Conservation (phyloP, 805 yeast genomes). For the Ogataea neopini region DNA sequence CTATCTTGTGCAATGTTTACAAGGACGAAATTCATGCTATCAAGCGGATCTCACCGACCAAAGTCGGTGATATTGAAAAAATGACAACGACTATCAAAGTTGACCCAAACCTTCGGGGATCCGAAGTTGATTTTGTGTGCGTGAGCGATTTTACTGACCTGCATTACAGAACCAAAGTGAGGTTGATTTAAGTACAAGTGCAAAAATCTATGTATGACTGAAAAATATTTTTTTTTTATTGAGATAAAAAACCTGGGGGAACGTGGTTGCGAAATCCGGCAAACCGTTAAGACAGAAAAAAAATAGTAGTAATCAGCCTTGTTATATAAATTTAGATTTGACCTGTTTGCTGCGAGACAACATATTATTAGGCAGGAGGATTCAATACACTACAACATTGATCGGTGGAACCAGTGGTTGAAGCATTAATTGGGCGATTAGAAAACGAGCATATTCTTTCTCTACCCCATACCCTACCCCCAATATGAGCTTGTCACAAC, state of each 20-base stretch:
- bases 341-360: neutral
- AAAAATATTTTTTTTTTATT: neutral
- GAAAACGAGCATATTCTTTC: too few relatives aligned
- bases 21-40: constrained; percentile 59
- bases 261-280: neutral
- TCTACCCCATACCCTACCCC: neutral
- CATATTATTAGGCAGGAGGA: too few relatives aligned
- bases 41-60: constrained; percentile 72
- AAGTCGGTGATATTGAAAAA: constrained; percentile 34
- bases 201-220: too few relatives aligned
- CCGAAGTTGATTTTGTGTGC: constrained; percentile 45
- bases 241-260: neutral
- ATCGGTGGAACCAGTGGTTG: too few relatives aligned
- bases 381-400: too few relatives aligned
- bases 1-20: constrained; percentile 53
- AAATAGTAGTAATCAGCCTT: too few relatives aligned
- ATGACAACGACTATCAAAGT: constrained; percentile 49
- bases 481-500: constrained; percentile 5
- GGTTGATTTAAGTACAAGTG: constrained; percentile 3
- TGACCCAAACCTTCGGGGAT: constrained; percentile 50
- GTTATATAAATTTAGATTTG: too few relatives aligned
- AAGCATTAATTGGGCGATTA: neutral
- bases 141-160: constrained; percentile 71
- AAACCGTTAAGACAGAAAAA: neutral
- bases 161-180: constrained; percentile 18